Evolutionary conservation across 345 rosid species (phyloP).

Genomic region (Moricandia moricandioides): DNA sequence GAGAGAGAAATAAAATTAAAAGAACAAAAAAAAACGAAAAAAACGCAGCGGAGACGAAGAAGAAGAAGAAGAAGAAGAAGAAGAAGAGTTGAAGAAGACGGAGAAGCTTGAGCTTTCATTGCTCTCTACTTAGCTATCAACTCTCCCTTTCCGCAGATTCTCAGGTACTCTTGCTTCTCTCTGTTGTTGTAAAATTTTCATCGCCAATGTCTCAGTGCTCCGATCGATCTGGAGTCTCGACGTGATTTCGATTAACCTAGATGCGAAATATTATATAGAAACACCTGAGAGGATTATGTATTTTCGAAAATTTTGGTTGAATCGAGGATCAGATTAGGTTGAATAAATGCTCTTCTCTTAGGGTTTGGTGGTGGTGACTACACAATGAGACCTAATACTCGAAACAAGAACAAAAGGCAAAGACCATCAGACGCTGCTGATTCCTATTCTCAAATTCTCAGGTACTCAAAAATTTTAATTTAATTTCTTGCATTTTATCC

Average conservation of each 20-base stretch:
- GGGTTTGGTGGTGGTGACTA: conserved; percentile 28
- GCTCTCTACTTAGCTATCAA: conserved; percentile 16
- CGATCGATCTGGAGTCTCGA: conserved; percentile 21
- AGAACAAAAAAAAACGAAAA: background rate
- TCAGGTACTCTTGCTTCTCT: conserved; percentile 21
- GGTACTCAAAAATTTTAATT: background rate
- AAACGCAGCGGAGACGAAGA: conserved; percentile 5
- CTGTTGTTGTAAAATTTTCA: background rate
- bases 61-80: conserved; percentile 31
- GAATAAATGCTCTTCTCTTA: conserved; percentile 1
- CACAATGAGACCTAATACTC: conserved; percentile 72
- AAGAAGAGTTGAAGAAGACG: conserved; percentile 30
- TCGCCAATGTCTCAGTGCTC: conserved; percentile 15
- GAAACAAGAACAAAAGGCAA: conserved; percentile 66
- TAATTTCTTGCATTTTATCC: background rate
- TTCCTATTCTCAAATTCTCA: conserved; percentile 45
- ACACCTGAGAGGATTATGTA: background rate
- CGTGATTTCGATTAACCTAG: conserved; percentile 18
- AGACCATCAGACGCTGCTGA: conserved; percentile 48
- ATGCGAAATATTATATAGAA: conserved; percentile 9
- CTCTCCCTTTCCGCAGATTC: background rate
- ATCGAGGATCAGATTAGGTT: conserved; percentile 10
- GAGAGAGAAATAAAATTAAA: background rate
- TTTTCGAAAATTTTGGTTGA: background rate
- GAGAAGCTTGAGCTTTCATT: conserved; percentile 16